Conservation (phyloP, 164 flowering plant genomes). For the Buxus sempervirens region DNA sequence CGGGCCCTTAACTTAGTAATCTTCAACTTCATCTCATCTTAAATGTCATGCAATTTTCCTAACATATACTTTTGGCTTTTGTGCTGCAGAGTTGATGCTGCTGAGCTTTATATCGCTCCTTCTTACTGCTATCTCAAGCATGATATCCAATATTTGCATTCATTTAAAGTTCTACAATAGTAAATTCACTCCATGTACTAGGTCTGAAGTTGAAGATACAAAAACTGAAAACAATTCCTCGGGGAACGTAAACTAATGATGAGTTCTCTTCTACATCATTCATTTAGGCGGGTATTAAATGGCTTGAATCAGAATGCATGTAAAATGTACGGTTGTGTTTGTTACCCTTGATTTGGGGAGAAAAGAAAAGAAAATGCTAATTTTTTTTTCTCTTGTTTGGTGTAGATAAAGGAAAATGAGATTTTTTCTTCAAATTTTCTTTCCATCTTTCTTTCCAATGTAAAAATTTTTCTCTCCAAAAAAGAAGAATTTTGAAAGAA, state of each 20-base stretch:
- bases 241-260: conserved; percentile 55
- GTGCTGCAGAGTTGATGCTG: conserved; percentile 85
- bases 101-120: conserved; percentile 96
- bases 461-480: too few species aligned
- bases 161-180: conserved; percentile 72
- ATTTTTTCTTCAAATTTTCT: too few species aligned
- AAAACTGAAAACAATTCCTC: conserved; percentile 31
- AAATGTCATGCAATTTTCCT: neutral
- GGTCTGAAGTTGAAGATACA: conserved; percentile 49
- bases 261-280: conserved; percentile 32
- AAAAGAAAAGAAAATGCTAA: too few species aligned
- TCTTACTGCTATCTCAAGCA: conserved; percentile 89
- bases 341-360: too few species aligned
- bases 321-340: too few species aligned
- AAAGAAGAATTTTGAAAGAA: too few species aligned
- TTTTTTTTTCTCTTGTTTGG: too few species aligned
- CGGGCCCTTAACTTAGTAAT: neutral
- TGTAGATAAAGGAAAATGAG: too few species aligned
- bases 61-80: conserved; percentile 16
- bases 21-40: neutral
- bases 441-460: too few species aligned
- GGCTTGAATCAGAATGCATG: conserved; percentile 55
- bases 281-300: conserved; percentile 56
- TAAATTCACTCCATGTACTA: conserved; percentile 76
- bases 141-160: conserved; percentile 83